Base-by-base conservation (phyloP, 441 rosid species). In the Brassica hybrid region DNA sequence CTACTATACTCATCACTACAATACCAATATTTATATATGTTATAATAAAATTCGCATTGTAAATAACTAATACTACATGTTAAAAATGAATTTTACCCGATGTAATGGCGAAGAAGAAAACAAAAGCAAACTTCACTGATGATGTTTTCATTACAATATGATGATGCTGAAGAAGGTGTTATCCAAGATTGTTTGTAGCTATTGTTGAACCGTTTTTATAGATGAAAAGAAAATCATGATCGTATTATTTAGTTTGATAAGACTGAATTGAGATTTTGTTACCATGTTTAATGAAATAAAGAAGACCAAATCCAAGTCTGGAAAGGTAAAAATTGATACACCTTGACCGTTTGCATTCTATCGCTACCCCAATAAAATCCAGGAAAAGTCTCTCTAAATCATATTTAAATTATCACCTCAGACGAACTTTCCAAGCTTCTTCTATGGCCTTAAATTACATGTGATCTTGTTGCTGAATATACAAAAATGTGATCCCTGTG, bases 1-100 rank as follows among this genome's bases (percentile, higher is more conserved):
- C 14, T 59, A 23, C 36, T 7, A 23, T 59, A 13, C 34, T 59
- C 64, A 59, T 12, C 64, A 59, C 64, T 59, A 23, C 64, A 59
- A 59, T 14, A 50, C 57, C 57, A 59, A 12, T 2, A 59, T 10
- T 21, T 21, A 59, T 57, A 57, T 23, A 21, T 21, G 0, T 59
- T 59, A 23, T 23, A 59, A 2, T 12, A 59, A 59, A 59, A 2
- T 5, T 59, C 11, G 1, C 16, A 59, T 25, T 9, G 23, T 43
- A 43, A 11, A 7, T 52, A 19, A 57, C 7, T 23, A 18, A 18
- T 23, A 12, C 30, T 23, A 59, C 16, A 59, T 59, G 3, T 19
- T 0, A 5, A 23, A 59, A 5, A 23, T 59, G 64, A 23, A 59
- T 5, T 59, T 59, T 59, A 59, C 64, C 64, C 16, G 10, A 59